A percentile compares a stretch with the other conserved stretches of the same genome.
These are phyloP conservation scores for Candida coquimbonensis DNA, from an alignment of 805 yeast species.

Conservation along the genomic window DNA sequence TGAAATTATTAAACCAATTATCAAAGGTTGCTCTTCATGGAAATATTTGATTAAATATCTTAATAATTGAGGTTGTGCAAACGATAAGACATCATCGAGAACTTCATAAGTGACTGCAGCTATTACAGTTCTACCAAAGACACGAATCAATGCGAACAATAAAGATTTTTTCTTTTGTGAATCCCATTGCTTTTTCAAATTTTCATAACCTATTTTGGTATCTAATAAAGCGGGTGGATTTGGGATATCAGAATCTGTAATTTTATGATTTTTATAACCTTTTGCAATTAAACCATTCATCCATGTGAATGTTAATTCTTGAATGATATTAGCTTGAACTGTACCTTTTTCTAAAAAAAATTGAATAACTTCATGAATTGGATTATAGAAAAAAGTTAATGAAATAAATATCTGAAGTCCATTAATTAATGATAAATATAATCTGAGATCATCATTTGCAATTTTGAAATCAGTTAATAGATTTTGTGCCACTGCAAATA, in stretches of 20 bases:
- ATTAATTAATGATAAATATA: conserved; percentile 24
- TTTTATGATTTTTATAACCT: conserved; percentile 52
- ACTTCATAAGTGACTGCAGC: conserved; percentile 69
- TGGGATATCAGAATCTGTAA: conserved; percentile 63
- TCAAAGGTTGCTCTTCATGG: conserved; percentile 36
- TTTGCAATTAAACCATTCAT: conserved; percentile 77
- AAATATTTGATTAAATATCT: conserved; percentile 53
- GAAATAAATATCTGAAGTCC: conserved; percentile 26
- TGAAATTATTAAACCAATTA: conserved; percentile 54
- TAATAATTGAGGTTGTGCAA: conserved; percentile 81
- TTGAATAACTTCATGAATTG: conserved; percentile 35
- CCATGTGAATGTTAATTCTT: conserved; percentile 81
- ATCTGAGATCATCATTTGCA: conserved; percentile 18
- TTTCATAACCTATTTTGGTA: conserved; percentile 42
- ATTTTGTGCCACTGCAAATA: conserved; percentile 36
- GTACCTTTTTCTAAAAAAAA: conserved; percentile 32
- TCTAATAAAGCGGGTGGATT: conserved; percentile 62
- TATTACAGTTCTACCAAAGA: conserved; percentile 70
- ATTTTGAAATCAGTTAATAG: conserved; percentile 24
- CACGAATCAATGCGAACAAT: conserved; percentile 49
- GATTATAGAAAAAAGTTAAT: conserved; percentile 28
- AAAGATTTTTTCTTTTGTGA: conserved; percentile 46
- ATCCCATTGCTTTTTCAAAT: conserved; percentile 56
- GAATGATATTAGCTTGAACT: conserved; percentile 62
- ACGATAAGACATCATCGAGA: conserved; percentile 71